A percentile compares a stretch with the other conserved stretches of the same genome.
These are phyloP conservation scores for Candida albicans DNA, from an alignment of 1,139 yeast genomes.

Conservation along the genomic window DNA sequence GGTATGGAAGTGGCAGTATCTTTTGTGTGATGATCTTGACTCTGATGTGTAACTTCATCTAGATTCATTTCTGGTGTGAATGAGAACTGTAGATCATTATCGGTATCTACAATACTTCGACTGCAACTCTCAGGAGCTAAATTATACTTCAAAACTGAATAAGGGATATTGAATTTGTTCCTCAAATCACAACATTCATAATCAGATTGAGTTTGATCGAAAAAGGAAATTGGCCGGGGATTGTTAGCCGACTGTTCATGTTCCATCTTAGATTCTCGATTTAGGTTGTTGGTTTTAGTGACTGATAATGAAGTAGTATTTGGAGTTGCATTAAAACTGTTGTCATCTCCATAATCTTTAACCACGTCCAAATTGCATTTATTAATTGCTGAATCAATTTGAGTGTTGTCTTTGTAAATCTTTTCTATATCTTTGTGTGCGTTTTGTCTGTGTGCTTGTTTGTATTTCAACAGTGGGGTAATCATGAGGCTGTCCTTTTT, in stretches of 20 bases:
- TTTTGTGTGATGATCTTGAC: background rate
- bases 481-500: no score
- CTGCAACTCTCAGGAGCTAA: slow-evolving; percentile 14
- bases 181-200: slow-evolving; percentile 23
- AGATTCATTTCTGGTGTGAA: slow-evolving; percentile 29
- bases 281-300: no score
- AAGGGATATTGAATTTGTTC: slow-evolving; percentile 32
- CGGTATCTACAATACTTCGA: slow-evolving; percentile 2
- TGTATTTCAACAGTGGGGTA: no score
- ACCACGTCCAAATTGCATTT: no score
- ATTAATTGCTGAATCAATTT: no score
- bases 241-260: background rate
- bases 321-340: no score
- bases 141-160: slow-evolving; percentile 27
- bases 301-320: no score
- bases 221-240: background rate
- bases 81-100: slow-evolving; percentile 20
- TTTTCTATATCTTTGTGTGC: no score
- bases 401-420: no score
- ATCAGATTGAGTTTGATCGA: no score
- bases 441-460: no score
- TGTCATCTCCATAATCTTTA: no score
- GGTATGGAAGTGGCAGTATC: background rate
- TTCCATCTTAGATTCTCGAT: background rate
- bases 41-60: slow-evolving; percentile 21